phyloP scores from a whole-genome alignment of 2,329 filamentous ascomycete genomes.

The Aureobasidium musti region DNA sequence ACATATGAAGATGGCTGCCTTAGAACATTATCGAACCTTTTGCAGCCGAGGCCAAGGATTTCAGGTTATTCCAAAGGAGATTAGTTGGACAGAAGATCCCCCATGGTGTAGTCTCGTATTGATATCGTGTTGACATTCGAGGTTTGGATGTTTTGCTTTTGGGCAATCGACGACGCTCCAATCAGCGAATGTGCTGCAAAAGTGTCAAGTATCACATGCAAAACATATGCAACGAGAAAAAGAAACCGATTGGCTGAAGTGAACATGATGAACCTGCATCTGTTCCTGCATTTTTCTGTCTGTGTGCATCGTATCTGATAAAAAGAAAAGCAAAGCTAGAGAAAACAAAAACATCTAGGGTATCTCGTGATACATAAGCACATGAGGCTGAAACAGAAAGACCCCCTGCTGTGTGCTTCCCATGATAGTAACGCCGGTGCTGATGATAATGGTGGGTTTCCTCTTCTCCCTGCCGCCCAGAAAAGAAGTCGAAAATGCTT shows the following conservation, averaged over 20 bases:
- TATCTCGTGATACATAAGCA: constrained; percentile 28
- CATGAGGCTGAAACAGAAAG: not conserved
- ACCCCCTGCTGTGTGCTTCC: constrained; percentile 5
- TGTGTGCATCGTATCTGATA: not conserved
- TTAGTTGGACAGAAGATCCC: not conserved
- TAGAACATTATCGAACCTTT: not conserved
- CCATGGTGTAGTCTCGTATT: constrained; percentile 9
- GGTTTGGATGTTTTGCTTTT: not conserved
- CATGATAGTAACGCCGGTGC: constrained; percentile 15
- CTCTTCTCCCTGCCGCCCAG: not conserved
- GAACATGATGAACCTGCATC: constrained; percentile 22
- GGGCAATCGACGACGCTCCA: not conserved
- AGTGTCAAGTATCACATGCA: constrained; percentile 9
- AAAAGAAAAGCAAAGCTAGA: not conserved
- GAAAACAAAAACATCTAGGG: constrained; percentile 18
- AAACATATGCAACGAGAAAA: not conserved
- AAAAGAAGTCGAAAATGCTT: not conserved
- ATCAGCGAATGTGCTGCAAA: not conserved
- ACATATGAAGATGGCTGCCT: not conserved
- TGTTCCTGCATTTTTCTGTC: constrained; percentile 18
- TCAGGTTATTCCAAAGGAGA: not conserved
- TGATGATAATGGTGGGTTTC: not conserved
- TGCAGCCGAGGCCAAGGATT: not conserved
- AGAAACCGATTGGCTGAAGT: constrained; percentile 6
- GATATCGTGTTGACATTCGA: no score